Evolutionary conservation across 805 yeast genomes (phyloP).

Genomic region (Candida ficus): DNA sequence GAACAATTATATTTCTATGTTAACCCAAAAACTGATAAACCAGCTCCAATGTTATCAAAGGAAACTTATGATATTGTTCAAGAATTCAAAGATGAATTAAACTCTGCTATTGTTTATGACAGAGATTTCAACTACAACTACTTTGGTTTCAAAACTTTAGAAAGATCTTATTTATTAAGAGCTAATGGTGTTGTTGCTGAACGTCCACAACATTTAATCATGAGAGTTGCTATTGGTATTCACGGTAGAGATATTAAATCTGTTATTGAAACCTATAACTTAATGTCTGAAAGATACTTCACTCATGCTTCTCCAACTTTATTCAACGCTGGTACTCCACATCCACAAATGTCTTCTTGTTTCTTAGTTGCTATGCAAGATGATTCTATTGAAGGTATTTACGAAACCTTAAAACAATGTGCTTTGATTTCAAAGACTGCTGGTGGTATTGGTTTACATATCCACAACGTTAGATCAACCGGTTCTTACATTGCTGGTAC

Average conservation of each 20-base stretch:
- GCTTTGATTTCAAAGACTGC: conserved; percentile 92
- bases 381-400: conserved; percentile 94
- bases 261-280: conserved; percentile 76
- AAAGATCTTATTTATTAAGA: conserved; percentile 75
- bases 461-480: conserved; percentile 78
- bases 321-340: conserved; percentile 87
- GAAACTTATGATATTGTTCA: conserved; percentile 58
- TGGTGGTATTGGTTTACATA: conserved; percentile 92
- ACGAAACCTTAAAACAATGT: conserved; percentile 79
- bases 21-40: conserved; percentile 72
- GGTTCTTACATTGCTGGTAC: conserved; percentile 91
- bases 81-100: conserved; percentile 59
- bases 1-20: conserved; percentile 69
- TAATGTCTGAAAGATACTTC: conserved; percentile 83
- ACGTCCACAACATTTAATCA: conserved; percentile 84
- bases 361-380: conserved; percentile 87
- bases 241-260: conserved; percentile 63
- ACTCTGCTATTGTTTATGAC: conserved; percentile 67
- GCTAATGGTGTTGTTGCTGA: conserved; percentile 67
- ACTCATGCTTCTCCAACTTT: conserved; percentile 95
- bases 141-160: conserved; percentile 90
- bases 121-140: conserved; percentile 77
- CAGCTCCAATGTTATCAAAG: conserved; percentile 55
- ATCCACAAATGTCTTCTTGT: conserved; percentile 85
- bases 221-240: conserved; percentile 91